These are phyloP conservation scores for Setaria italica DNA, from an alignment of 202 grass and related monocot genomes.

Conservation along the genomic window DNA sequence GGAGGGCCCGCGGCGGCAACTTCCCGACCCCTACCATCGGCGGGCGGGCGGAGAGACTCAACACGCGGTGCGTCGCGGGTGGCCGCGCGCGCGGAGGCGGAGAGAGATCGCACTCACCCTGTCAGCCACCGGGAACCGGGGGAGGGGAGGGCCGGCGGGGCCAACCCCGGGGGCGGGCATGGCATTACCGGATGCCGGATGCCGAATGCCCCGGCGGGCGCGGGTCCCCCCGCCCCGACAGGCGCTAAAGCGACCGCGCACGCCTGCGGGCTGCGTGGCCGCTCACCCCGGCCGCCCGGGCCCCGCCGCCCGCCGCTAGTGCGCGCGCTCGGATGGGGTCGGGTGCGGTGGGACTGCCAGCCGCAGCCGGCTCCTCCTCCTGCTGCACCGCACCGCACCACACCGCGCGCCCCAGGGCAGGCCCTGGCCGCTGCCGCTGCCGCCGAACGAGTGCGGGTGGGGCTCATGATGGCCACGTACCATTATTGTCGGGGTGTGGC, in stretches of 20 bases:
- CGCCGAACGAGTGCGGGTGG: constrained; percentile 31
- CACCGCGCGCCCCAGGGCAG: too few species aligned
- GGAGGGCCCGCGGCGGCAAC: constrained; percentile 16
- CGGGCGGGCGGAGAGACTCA: background rate
- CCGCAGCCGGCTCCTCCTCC: background rate
- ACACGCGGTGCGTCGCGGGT: constrained; percentile 1
- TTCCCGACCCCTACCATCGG: background rate
- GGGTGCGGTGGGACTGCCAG: background rate
- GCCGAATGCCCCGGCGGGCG: background rate
- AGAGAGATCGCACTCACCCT: constrained; percentile 40
- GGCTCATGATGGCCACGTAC: constrained; percentile 43
- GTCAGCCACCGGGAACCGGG: background rate
- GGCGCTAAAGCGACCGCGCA: constrained; percentile 57
- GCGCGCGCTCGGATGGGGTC: constrained; percentile 44
- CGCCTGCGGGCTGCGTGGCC: constrained; percentile 46
- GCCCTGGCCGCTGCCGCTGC: background rate
- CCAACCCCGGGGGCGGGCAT: background rate
- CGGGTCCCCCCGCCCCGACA: constrained; percentile 47
- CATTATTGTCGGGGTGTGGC: constrained; percentile 30
- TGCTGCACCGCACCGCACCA: too few species aligned
- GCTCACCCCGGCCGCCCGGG: constrained; percentile 5
- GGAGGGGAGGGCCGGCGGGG: background rate
- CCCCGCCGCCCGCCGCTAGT: constrained; percentile 23
- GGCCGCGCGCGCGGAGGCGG: background rate
- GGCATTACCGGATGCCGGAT: background rate